phyloP scores from a whole-genome alignment of 2,329 filamentous ascomycete genomes.

The Zymoseptoria crescenta region DNA sequence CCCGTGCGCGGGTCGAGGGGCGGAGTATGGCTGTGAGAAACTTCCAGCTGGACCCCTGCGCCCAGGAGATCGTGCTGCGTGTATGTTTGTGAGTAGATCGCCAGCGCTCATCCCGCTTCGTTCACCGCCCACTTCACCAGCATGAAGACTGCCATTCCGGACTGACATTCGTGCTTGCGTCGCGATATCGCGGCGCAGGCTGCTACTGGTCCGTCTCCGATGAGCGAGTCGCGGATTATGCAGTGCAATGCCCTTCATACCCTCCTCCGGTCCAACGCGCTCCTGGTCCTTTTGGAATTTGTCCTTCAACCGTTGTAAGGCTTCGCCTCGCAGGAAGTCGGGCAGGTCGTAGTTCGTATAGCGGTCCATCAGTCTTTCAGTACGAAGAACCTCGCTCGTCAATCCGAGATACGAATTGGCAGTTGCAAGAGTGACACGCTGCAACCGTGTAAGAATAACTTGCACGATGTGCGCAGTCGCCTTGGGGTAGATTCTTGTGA shows the following conservation, averaged over 20 bases:
- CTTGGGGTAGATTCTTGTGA: slow-evolving; percentile 91
- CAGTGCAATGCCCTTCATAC: slow-evolving; percentile 85
- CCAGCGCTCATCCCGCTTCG: slow-evolving; percentile 43
- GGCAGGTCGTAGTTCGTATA: slow-evolving; percentile 88
- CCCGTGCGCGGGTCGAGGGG: slow-evolving; percentile 27
- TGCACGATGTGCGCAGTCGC: slow-evolving; percentile 96
- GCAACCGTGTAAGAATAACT: slow-evolving; percentile 88
- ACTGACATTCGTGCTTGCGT: slow-evolving; percentile 55
- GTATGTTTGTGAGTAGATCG: slow-evolving; percentile 72
- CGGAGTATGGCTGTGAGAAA: slow-evolving; percentile 43
- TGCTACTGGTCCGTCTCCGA: slow-evolving; percentile 59
- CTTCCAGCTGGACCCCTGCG: slow-evolving; percentile 37
- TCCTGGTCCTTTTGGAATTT: slow-evolving; percentile 78
- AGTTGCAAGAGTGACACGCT: slow-evolving; percentile 88
- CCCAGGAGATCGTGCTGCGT: slow-evolving; percentile 56
- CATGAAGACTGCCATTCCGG: slow-evolving; percentile 15
- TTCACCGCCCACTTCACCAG: slow-evolving; percentile 18
- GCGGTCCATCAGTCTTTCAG: slow-evolving; percentile 87
- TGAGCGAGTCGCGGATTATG: slow-evolving; percentile 68
- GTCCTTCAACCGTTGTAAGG: slow-evolving; percentile 77
- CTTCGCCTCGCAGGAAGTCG: slow-evolving; percentile 77
- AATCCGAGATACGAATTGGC: slow-evolving; percentile 91
- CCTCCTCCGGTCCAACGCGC: slow-evolving; percentile 69
- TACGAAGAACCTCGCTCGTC: slow-evolving; percentile 83
- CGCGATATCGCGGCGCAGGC: slow-evolving; percentile 70